Base-by-base conservation (phyloP, 108 stramenopile genomes). In the Aureococcus anophagefferens region DNA sequence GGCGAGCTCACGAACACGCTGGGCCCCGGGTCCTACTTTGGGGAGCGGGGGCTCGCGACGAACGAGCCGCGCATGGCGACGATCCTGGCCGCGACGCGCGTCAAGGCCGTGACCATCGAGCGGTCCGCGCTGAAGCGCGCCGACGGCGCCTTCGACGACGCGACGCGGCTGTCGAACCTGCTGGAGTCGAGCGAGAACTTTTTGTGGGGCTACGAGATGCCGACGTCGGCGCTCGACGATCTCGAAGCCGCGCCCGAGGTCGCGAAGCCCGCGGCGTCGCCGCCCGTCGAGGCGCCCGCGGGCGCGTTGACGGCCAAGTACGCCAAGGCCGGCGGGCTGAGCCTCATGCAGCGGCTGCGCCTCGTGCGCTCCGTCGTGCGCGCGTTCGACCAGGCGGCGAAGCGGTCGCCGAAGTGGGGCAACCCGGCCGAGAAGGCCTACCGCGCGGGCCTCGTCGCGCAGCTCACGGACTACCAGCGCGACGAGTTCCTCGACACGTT, bases 401-500 rank as follows among this genome's bases (percentile, higher is more conserved):
- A 3, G 17, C 51, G 51, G 17, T 59, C 51, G 33, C 86, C 88
- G 5, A 80, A 80, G 62, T 87, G 85, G 74, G 89, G 89, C 28
- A 87, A 90, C 73, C 66, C 71, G 0, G 89, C 85, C 18, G 83
- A 81, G 45, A 70, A 81, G 21, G 65, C 79, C 28, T 82, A 89
- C 34, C 83, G 91, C 5, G 63, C 79, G 40, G 62, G 88, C 66
- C 78, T 92, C 35, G 89, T 90, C 15, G 74, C 80, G 30, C 80
- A 88, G 67, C 80, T 92, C 67, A 72, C 81, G 5, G 72, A 73
- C 30, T 73, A 82, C 21, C 87, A 90, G 76, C 79, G 79, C 36
- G 72, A 77, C 16, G 89, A 90, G 74, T 89, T 90, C 69, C 51
- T 68, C 46, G 85, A 89, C 31, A 78, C 89, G 29, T 92, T 88